Evolutionary conservation across 306 rosid genomes (phyloP), one percentile per base, ranked within the genome.

Genomic region (Quercus ilex): DNA sequence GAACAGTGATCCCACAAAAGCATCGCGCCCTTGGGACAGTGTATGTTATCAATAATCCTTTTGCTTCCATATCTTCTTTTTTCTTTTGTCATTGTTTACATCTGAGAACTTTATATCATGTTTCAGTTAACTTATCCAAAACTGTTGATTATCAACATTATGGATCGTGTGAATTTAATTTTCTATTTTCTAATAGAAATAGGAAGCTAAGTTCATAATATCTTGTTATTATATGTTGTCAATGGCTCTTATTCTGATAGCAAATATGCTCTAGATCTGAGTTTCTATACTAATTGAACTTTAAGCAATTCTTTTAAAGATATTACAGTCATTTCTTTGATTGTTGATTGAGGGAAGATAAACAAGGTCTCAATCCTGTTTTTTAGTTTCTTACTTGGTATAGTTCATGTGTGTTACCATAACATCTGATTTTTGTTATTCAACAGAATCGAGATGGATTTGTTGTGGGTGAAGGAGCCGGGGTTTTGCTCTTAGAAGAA

Each of bases 401-500:
- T 43, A 33, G 26, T 56, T 74, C 74, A 51, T 59, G 58, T 80
- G 35, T 75, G 53, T 73, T 84, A 81, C 79, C 21, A 74, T 75
- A 14, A 33, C 14, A 65, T 71, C 79, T 69, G 76, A 53, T 55
- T 33, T 33, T 85, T 87, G 77, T 85, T 64, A 79, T 78, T 72
- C 78, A 75, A 72, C 97, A 95, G 99, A 91, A 88, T 73, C 98
- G 98, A 56, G 99, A 95, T 89, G 99, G 99, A 82, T 95, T 95
- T 91, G 99, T 95, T 56, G 84, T 95, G 99, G 98, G 99, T 41
- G 99, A 95, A 89, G 99, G 99, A 64, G 91, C 99, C 69, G 99
- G 99, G 18, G 98, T 91, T 85, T 87, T 95, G 89, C 87, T 95
- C 83, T 75, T 95, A 55, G 99, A 95, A 87, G 99, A 95, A 68